Evolutionary conservation across 345 rosid genomes (phyloP), one percentile per base, ranked within the genome.

Genomic region (Litchi chinensis): DNA sequence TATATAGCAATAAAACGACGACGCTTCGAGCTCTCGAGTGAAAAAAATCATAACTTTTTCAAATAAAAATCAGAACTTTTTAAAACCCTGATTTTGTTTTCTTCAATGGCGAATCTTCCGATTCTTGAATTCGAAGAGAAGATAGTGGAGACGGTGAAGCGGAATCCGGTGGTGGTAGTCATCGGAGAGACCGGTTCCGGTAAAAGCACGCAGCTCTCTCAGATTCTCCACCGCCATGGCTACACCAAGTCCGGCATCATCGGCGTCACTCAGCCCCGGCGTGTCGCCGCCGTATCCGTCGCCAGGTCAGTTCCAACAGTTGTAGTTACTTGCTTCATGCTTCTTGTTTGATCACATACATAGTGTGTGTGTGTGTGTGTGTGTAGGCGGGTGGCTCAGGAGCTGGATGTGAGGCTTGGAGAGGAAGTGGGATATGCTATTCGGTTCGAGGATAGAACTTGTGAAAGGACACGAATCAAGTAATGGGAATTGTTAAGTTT

Each of bases 101-200:
- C 12, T 59, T 60, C 65, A 24, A 90, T 94, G 98, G 92, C 87
- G 79, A 90, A 73, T 80, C 98, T 95, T 74, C 99, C 98, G 39
- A 90, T 92, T 46, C 88, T 87, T 72, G 95, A 90, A 76, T 95
- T 86, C 75, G 95, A 93, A 77, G 92, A 90, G 76, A 89, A 90
- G 83, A 95, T 93, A 48, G 65, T 90, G 10, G 86, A 88, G 75
- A 90, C 93, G 3, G 92, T 96, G 40, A 91, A 89, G 56, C 86
- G 88, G 77, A 94, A 93, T 76, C 84, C 92, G 7, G 98, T 91
- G 22, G 97, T 89, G 5, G 98, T 94, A 18, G 79, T 96, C 5
- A 90, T 96, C 28, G 98, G 99, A 50, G 95, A 93, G 87, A 91
- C 98, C 9, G 99, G 99, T 28, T 94, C 99, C 2, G 99, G 99